These are phyloP conservation scores for Pseudogymnoascus sp. DNA, from an alignment of 2,329 filamentous ascomycete genomes.

Conservation along the genomic window DNA sequence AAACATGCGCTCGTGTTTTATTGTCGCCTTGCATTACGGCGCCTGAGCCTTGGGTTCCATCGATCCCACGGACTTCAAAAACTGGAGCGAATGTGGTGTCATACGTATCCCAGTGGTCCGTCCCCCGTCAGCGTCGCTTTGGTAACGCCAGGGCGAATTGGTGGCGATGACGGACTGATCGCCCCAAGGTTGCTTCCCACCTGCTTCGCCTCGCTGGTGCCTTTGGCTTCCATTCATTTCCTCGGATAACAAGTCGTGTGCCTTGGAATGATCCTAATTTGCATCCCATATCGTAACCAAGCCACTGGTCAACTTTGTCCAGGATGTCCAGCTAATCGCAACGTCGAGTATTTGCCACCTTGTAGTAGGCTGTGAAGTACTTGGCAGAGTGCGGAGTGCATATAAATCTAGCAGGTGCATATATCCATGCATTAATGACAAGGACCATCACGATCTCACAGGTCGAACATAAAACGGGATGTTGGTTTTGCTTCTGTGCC, in stretches of 20 bases:
- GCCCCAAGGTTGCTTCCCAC: neutral
- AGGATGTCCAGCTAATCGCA: neutral
- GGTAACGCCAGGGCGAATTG: neutral
- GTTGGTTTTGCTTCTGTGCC: neutral
- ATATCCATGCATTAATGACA: neutral
- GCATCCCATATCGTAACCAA: neutral
- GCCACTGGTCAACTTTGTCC: neutral
- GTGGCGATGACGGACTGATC: conserved; percentile 5
- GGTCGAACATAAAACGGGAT: neutral
- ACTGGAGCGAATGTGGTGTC: neutral
- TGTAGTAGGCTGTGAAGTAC: neutral
- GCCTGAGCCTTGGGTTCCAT: neutral
- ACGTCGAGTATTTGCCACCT: neutral
- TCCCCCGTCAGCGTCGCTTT: neutral
- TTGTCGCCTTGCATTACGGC: neutral
- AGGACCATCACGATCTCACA: neutral
- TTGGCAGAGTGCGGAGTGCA: neutral
- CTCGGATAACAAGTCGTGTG: neutral
- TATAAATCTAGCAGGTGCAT: neutral
- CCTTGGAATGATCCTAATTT: neutral
- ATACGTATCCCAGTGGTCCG: neutral
- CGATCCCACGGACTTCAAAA: neutral
- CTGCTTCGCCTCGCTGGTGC: neutral
- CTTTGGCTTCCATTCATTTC: conserved; percentile 6
- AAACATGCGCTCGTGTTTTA: neutral